Base-by-base conservation (phyloP, 2,329 filamentous ascomycete species). In the Colletotrichum sp. region DNA sequence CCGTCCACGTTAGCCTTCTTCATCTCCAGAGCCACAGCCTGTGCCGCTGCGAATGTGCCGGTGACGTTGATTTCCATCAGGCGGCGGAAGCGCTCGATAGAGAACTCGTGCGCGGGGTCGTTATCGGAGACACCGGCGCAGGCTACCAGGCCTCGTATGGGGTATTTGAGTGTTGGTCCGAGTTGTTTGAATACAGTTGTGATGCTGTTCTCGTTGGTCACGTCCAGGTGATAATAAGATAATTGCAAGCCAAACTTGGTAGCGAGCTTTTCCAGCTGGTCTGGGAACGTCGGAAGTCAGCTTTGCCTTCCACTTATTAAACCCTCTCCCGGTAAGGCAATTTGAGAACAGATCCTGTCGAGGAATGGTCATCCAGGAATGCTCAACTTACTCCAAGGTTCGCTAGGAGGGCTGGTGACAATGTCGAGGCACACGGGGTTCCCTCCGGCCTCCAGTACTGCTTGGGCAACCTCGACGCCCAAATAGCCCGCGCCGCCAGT, bases 41-140 rank as follows among this genome's bases (percentile, higher is more conserved):
- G 86, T 6, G 88, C 87, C 0, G 85, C 83, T 74, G 87, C 84
- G 79, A 89, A 88, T 3, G 87, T 86, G 12, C 89, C 89, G 12
- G 85, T 87, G 78, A 86, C 88, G 78, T 90, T 90, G 78, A 89
- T 80, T 14, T 84, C 82, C 8, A 85, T 48, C 9, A 83, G 61
- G 6, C 77, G 78, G 10, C 76, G 70, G 36, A 82, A 80, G 6
- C 7, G 60, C n/a, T 78, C 77, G 14, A 79, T 77, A 0, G 81
- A 77, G 30, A 82, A 84, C 6, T 81, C 78, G 1, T 75, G 76
- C 1, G 83, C 78, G 1, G 81, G 80, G 1, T 76, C 82, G 8
- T 80, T 80, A 6, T 77, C 78, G 0, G 80, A 83, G 0, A 85
- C 68, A 6, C 82, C 84, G 4, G 83, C 84, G 26, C 83, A 84